Conservation (phyloP, 495 filamentous ascomycete genomes). For the Penicillium bovifimosum region DNA sequence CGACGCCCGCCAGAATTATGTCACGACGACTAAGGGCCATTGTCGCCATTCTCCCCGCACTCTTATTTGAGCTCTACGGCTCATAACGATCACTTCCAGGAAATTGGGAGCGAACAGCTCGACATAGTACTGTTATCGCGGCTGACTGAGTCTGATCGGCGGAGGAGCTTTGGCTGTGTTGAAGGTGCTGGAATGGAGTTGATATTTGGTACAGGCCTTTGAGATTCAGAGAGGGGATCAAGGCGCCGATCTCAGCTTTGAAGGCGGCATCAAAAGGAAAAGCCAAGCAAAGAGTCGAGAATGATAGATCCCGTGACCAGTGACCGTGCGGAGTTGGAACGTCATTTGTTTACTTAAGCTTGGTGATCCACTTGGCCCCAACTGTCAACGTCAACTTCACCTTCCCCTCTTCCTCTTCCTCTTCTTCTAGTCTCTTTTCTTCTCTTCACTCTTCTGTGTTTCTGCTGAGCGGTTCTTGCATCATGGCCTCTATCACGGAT, state of each 20-base stretch:
- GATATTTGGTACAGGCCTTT: background rate
- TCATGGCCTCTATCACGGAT: conserved; percentile 36
- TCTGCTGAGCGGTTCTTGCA: background rate
- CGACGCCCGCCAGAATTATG: conserved; percentile 62
- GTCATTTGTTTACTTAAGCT: conserved; percentile 34
- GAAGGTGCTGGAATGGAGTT: background rate
- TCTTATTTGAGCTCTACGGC: conserved; percentile 19
- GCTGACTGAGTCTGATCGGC: background rate
- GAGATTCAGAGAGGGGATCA: background rate
- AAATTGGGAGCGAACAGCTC: conserved; percentile 18
- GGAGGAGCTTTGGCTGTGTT: background rate
- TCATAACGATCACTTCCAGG: conserved; percentile 31
- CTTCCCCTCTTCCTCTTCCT: conserved; percentile 1
- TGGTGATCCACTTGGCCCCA: background rate
- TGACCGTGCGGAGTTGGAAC: conserved; percentile 12
- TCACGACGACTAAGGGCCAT: conserved; percentile 79
- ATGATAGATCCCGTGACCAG: conserved; percentile 18
- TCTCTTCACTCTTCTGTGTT: conserved; percentile 8
- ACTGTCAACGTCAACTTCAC: background rate
- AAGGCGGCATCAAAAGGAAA: background rate
- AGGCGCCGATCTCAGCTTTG: background rate
- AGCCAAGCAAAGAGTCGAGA: background rate
- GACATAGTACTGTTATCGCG: conserved; percentile 8
- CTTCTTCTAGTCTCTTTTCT: conserved; percentile 6
- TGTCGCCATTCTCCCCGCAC: conserved; percentile 58